phyloP scores from a whole-genome alignment of 257 asterid species.

The Solanum lycopersicoides region DNA sequence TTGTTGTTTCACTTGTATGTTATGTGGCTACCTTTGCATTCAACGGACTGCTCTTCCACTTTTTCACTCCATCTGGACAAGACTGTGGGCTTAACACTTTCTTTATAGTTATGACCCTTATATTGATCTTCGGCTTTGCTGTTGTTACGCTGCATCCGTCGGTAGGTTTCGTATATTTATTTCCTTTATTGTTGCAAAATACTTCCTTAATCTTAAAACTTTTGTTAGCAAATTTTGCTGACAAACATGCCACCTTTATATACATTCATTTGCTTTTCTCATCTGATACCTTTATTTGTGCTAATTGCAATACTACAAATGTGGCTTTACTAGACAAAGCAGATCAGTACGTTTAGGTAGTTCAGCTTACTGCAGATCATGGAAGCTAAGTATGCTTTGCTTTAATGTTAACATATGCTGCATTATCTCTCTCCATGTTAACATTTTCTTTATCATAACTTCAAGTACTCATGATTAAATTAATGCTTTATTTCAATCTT shows the following conservation, averaged over 20 bases:
- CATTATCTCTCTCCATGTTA: not conserved
- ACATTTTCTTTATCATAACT: not conserved
- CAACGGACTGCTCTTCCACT: conserved; percentile 78
- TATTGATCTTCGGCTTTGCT: conserved; percentile 59
- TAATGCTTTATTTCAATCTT: not conserved
- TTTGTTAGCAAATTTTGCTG: not conserved
- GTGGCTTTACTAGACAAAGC: not conserved
- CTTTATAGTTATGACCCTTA: conserved; percentile 67
- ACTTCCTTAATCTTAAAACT: not conserved
- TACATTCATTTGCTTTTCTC: not conserved
- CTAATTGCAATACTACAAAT: not conserved
- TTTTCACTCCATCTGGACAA: conserved; percentile 79
- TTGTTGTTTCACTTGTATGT: conserved; percentile 77
- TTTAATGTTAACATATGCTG: not conserved
- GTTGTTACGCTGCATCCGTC: conserved; percentile 77
- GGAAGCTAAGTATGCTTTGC: not conserved
- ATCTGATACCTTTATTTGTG: not conserved
- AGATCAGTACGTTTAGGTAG: not conserved
- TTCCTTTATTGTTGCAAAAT: not conserved
- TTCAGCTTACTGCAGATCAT: not conserved
- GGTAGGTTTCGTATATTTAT: conserved; percentile 33
- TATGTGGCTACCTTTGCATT: conserved; percentile 65
- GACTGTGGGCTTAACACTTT: conserved; percentile 92
- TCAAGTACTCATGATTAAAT: not conserved
- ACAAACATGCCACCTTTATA: not conserved